Evolutionary conservation across 345 rosid species (phyloP), one percentile per base, ranked within the genome.

Genomic region (Moricandia arvensis): DNA sequence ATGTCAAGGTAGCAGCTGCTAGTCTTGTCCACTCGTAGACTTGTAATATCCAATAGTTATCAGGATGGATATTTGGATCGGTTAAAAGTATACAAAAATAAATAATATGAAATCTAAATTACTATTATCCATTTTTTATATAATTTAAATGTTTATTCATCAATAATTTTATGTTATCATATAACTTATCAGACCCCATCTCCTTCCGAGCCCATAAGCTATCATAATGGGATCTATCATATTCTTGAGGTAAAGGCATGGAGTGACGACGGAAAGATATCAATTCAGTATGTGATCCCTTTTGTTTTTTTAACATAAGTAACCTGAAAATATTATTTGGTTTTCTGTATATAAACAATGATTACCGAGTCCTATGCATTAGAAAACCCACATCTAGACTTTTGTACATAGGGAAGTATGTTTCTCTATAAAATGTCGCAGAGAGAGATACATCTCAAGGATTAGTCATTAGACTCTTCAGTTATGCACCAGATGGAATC

Each of bases 1-100:
- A 68, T 49, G 84, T 89, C 35, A 67, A 87, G 81, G 76, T 92
- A 83, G 85, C 87, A 1, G 89, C 92, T 71, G 80, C 91, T 5
- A 35, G 49, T 31, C 15, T 26, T 18, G 17, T 47, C 53, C 53
- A 17, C 53, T 43, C 63, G 33, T 45, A 13, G 53, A n/a, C 18
- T 18, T 45, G 49, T 51, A 9, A 31, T n/a, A 62, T 33, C 8
- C 2, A 9, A 59, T 29, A 21, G 17, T 15, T 45, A 17, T 17
- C 2, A 13, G 6, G 6, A 34, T 27, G 29, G 29, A 57, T 57
- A 57, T 57, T 5, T 57, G 12, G 9, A 55, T 24, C 31, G 31
- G 10, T 57, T 29, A 16, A 43, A 59, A 71, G 37, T 51, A 2
- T 8, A 33, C 1, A 41, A 43, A 29, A 59, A 59, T 0, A 59